Evolutionary conservation across 176 grass and related monocot species (phyloP).

Genomic region (Zoysia pacifica): DNA sequence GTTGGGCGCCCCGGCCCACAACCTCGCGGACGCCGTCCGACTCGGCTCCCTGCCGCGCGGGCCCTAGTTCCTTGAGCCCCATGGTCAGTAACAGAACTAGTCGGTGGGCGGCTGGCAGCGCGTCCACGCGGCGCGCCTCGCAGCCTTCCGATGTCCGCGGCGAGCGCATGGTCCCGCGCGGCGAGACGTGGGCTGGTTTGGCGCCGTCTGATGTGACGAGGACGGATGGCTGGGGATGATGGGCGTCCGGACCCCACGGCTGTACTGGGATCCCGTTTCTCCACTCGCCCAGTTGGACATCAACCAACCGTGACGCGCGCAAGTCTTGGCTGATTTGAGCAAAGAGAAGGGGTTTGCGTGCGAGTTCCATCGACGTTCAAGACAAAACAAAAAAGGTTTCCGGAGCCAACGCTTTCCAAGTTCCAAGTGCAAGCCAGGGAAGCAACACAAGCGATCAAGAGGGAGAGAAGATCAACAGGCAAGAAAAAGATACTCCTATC

Average conservation of each 20-base stretch:
- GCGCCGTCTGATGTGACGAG: constrained; percentile 28
- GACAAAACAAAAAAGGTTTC: background rate
- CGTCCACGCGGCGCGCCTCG: constrained; percentile 59
- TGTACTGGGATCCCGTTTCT: background rate
- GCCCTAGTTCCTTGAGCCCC: background rate
- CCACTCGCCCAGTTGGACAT: too few relatives aligned
- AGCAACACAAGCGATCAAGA: background rate
- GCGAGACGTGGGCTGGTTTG: constrained; percentile 10
- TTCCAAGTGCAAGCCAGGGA: background rate
- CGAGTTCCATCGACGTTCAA: background rate
- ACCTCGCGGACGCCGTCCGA: background rate
- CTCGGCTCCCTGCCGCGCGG: background rate
- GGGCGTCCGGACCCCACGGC: constrained; percentile 13
- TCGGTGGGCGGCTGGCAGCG: constrained; percentile 25
- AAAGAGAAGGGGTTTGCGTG: background rate
- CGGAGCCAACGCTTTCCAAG: constrained; percentile 1
- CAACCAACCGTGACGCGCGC: background rate
- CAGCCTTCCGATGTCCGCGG: constrained; percentile 55
- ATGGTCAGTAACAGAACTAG: background rate
- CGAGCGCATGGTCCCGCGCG: constrained; percentile 42
- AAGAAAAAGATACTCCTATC: too few relatives aligned
- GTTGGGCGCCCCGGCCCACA: too few relatives aligned
- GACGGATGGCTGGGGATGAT: background rate
- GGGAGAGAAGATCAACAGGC: constrained; percentile 34
- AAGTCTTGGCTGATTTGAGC: background rate